Base-by-base conservation (phyloP, 202 grass and related monocot species). In the Setaria viridis region DNA sequence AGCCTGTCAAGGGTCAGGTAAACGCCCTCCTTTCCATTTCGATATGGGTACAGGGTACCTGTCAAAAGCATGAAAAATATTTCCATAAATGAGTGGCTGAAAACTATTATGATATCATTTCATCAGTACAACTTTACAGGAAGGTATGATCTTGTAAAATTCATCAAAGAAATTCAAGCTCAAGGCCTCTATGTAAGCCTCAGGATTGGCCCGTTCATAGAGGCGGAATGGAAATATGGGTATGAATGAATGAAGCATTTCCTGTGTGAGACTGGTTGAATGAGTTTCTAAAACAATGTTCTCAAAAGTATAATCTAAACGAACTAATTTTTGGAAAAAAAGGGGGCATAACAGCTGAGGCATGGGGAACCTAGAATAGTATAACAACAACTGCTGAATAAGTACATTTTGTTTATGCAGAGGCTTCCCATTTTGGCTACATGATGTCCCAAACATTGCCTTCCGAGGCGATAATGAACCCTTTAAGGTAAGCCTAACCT, bases 361-460 rank as follows among this genome's bases (percentile, higher is more conserved):
- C 58, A 7, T 12, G 9, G 14, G 29, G 29, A 47, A 65, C 46
- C 0, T 59, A 83, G 64, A 63, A n/a, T 46, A 54, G 53, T 34
- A 84, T 65, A 57, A 76, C 11, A 92, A 42, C 21, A 80, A 67
- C 35, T 80, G n/a, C 13, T 77, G 41, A 58, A 69, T 63, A 32
- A 32, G 33, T 66, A 77, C 63, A 14, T 51, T 84, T 65, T 82
- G 59, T 20, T 82, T 8, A 57, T 80, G 74, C 86, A 97, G 92
- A 84, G 95, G 95, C 67, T 88, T 97, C 71, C 95, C 95, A n/a
- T 92, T 94, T 85, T 97, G 95, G 95, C 73, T 97, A 48, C 93
- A 94, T 56, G 89, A 94, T 81, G 43, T 93, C 17, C 82, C 90
- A 54, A 91, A 87, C 60, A 91, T 97, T 51, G 91, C 73, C 71